Base-by-base conservation (phyloP, 371 early-diverging fungal genomes). In the Mycotypha africana region DNA sequence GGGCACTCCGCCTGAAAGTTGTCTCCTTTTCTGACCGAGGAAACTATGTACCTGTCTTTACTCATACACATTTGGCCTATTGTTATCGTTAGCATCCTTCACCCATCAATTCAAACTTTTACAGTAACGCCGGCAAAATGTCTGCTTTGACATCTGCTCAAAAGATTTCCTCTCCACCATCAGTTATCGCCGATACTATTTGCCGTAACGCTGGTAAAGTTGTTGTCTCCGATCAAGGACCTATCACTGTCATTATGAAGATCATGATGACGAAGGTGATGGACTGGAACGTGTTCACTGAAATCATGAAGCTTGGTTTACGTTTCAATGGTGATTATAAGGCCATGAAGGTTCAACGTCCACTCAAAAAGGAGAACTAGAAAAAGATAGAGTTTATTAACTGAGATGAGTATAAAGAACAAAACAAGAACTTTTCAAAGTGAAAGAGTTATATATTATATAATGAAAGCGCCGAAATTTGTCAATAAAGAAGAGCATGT, bases 101-200 rank as follows among this genome's bases (percentile, higher is more conserved):
- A 16, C 82, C 82, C 35, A 79, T 76, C 49, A 56, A 70, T 28
- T 77, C 82, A 41, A 74, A 71, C 53, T 82, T 82, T 53, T 82
- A 77, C 52, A 56, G 63, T 30, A 79, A 79, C 35, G 78, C 74
- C 40, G 77, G 79, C 19, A 68, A 70, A 42, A 74, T 72, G 71
- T 72, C 73, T 45, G 60, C 67, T 31, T 60, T 72, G n/a, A 43
- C 53, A 16, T 61, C 65, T 10, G 67, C 67, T 19, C 73, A 70
- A 53, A 77, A 71, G 47, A 24, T 68, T 10, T 70, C 79, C 8
- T 70, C 67, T 20, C 54, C 62, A 39, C 80, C 79, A 0, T 60
- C 63, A 22, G 62, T 78, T 15, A 76, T 79, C 55, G 79, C 77
- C 12, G 77, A 78, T 30, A 73, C 79, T 6, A 58, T 80, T 25